Evolutionary conservation across 306 rosid species (phyloP).

Genomic region (Quercus gilva): DNA sequence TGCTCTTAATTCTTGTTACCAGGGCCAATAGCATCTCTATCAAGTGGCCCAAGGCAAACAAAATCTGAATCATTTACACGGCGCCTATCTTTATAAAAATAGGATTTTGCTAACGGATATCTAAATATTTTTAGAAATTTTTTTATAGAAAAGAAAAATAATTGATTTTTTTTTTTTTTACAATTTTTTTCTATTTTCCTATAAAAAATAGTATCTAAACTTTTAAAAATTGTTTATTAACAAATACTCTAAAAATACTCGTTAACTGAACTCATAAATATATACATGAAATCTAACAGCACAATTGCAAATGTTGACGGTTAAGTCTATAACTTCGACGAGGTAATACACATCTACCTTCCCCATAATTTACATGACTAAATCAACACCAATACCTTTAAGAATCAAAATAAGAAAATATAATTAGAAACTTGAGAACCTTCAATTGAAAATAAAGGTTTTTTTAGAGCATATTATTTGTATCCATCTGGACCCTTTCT

Average conservation of each 20-base stretch:
- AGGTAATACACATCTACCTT: conserved; percentile 82
- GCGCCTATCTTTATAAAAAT: conserved; percentile 62
- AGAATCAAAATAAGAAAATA: neutral
- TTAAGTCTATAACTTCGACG: conserved; percentile 73
- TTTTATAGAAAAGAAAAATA: too few relatives aligned
- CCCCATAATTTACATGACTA: conserved; percentile 93
- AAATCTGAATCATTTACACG: conserved; percentile 80
- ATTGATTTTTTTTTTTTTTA: too few relatives aligned
- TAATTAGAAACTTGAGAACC: too few relatives aligned
- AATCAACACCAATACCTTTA: conserved; percentile 95
- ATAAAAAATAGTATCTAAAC: too few relatives aligned
- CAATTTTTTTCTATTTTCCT: too few relatives aligned
- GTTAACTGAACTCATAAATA: neutral
- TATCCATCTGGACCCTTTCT: neutral
- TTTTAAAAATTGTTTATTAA: too few relatives aligned
- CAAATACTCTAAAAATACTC: too few relatives aligned
- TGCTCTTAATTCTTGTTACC: conserved; percentile 89
- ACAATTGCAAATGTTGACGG: conserved; percentile 77
- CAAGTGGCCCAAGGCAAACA: conserved; percentile 94
- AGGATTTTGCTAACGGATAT: too few relatives aligned
- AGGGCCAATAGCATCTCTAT: conserved; percentile 93
- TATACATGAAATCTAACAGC: conserved; percentile 92
- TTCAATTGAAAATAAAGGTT: too few relatives aligned
- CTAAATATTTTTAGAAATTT: too few relatives aligned
- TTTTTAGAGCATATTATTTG: too few relatives aligned